Evolutionary conservation across 805 yeast species (phyloP).

Genomic region (Helenozyma baotianmanensis): DNA sequence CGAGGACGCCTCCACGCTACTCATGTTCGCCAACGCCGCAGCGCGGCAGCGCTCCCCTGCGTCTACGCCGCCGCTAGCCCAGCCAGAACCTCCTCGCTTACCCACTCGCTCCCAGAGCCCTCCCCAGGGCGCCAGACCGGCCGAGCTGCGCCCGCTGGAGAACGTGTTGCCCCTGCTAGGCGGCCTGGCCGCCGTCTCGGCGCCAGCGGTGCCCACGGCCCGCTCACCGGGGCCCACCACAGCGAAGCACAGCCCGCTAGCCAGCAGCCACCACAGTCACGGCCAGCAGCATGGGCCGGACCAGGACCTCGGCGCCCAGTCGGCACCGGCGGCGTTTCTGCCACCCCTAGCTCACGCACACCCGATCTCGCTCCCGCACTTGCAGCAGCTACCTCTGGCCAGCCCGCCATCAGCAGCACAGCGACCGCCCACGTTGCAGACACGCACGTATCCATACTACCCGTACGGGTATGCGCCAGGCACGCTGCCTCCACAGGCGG

Average conservation of each 20-base stretch:
- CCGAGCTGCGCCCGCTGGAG: too few relatives aligned
- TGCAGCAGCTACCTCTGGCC: conserved; percentile 1
- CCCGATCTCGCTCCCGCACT: conserved; percentile 2
- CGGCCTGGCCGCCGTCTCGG: background rate
- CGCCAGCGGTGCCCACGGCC: conserved; percentile 2
- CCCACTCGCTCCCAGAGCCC: conserved; percentile 1
- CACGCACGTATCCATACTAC: too few relatives aligned
- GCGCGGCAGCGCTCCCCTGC: conserved; percentile 35
- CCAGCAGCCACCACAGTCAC: background rate
- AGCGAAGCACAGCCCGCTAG: background rate
- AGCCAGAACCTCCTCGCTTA: background rate
- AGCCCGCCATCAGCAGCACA: background rate
- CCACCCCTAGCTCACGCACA: conserved; percentile 1
- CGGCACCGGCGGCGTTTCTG: too few relatives aligned
- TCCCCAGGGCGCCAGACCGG: background rate
- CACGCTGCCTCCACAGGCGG: too few relatives aligned
- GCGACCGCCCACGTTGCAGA: too few relatives aligned
- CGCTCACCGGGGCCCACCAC: too few relatives aligned
- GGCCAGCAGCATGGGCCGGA: background rate
- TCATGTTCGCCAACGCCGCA: conserved; percentile 57
- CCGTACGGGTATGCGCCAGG: too few relatives aligned
- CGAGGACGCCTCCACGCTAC: conserved; percentile 58
- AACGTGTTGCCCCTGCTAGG: conserved; percentile 3
- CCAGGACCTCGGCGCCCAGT: background rate
- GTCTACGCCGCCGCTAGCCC: conserved; percentile 4